Base-by-base conservation (phyloP, 2,329 filamentous ascomycete genomes). In the Calonectria hawksworthii region DNA sequence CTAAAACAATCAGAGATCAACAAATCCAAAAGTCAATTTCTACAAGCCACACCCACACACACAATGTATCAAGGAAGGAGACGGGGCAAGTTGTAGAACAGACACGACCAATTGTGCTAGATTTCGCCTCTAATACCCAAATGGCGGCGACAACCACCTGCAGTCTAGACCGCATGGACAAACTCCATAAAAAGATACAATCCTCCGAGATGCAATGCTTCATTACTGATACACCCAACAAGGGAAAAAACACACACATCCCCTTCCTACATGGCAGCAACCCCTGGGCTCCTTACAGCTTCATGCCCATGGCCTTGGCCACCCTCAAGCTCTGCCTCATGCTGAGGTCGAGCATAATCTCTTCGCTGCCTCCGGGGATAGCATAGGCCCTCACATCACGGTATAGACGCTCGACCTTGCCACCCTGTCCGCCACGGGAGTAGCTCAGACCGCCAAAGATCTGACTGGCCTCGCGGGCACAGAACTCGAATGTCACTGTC, bases 321-420 rank as follows among this genome's bases (percentile, higher is more conserved):
- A 99, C 97, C 85, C 92, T 93, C 89, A 98, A 85, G 76, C 93
- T 94, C 89, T 98, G 96, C 80, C 96, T 91, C 85, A 99, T 98
- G 87, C 95, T 98, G 83, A 99, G 86, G 85, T 99, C 97, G 79
- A 99, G 88, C 97, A 99, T 99, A 79, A 99, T 99, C 90, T 99
- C 97, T 88, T 99, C 96, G 79, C 93, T 95, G 30, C 97, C 97
- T 82, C 97, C 97, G 4, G 97, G 97, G 80, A 99, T 96, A 76
- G 97, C 96, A 85, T 99, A 99, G 0, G 97, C 97, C 80, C 97
- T 91, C 21, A 99, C 97, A 85, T 99, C 97, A 76, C 97, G 92
- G 86, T 99, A 99, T 81, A 99, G 87, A 74, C 97, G 89, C 92
- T 99, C 97, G 68, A 99, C 92, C 92, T 98, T 98, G 74, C 92